phyloP scores from a whole-genome alignment of 1,139 yeast genomes.

The Diutina mesorugosa region DNA sequence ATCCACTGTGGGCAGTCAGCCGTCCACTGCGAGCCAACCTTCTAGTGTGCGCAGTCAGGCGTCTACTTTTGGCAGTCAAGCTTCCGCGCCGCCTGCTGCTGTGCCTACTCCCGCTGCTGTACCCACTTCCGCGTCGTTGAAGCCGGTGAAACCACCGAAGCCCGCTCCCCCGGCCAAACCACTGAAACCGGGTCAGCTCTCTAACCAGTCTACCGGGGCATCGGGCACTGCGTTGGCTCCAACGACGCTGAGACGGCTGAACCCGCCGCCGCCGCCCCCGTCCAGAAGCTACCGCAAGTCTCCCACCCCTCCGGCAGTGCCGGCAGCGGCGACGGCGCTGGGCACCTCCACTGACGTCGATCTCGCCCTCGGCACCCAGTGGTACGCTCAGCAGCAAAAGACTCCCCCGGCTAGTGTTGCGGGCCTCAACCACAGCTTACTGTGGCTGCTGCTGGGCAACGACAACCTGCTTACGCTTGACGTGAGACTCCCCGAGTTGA shows the following conservation, averaged over 20 bases:
- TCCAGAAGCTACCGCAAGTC: not conserved
- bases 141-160: not conserved
- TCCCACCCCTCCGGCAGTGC: not conserved
- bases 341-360: not conserved
- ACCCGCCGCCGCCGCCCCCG: not conserved
- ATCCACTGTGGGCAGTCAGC: not conserved
- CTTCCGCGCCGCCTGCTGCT: not conserved
- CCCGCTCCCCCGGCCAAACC: not conserved
- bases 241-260: not conserved
- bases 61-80: not conserved
- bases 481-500: constrained; percentile 38
- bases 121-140: not conserved
- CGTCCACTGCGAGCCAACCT: not conserved
- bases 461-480: constrained; percentile 8
- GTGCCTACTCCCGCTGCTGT: not conserved
- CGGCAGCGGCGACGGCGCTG: not conserved
- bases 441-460: not conserved
- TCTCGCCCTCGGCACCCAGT: not conserved
- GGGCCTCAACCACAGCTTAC: not conserved
- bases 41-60: not conserved
- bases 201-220: not conserved
- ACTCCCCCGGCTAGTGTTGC: not conserved
- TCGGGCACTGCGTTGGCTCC: not conserved
- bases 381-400: not conserved
- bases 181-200: not conserved